phyloP scores from a whole-genome alignment of 176 grass and related monocot species.

The Typha latifolia region DNA sequence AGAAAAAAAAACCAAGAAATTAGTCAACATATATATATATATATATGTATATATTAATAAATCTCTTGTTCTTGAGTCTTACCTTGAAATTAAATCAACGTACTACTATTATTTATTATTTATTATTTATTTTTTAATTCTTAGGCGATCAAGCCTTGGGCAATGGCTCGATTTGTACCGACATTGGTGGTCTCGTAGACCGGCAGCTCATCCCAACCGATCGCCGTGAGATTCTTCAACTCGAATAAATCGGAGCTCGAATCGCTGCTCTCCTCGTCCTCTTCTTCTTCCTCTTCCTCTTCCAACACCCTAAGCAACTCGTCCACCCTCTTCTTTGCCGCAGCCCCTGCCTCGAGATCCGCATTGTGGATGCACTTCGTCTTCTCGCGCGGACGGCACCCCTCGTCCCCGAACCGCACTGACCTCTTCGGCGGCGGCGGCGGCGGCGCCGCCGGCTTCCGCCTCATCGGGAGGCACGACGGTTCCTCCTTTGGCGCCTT shows the following conservation, averaged over 20 bases:
- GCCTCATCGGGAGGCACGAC: neutral
- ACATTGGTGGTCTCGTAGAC: neutral
- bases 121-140: too few species aligned
- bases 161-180: neutral
- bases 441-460: neutral
- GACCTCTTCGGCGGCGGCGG: neutral
- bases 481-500: neutral
- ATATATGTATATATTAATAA: too few species aligned
- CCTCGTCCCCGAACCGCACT: neutral
- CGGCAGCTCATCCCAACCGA: neutral
- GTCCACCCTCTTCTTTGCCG: neutral
- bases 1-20: too few species aligned
- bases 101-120: too few species aligned
- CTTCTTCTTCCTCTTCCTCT: neutral
- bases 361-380: neutral
- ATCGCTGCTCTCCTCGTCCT: neutral
- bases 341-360: neutral
- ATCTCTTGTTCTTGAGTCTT: too few species aligned
- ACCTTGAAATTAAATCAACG: too few species aligned
- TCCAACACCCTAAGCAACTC: neutral
- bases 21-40: too few species aligned
- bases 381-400: neutral
- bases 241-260: constrained; percentile 3
- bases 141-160: neutral
- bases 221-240: neutral